Conservation (phyloP, 1,284 basidiomycete species). For the Bondarzewia mesenterica region DNA sequence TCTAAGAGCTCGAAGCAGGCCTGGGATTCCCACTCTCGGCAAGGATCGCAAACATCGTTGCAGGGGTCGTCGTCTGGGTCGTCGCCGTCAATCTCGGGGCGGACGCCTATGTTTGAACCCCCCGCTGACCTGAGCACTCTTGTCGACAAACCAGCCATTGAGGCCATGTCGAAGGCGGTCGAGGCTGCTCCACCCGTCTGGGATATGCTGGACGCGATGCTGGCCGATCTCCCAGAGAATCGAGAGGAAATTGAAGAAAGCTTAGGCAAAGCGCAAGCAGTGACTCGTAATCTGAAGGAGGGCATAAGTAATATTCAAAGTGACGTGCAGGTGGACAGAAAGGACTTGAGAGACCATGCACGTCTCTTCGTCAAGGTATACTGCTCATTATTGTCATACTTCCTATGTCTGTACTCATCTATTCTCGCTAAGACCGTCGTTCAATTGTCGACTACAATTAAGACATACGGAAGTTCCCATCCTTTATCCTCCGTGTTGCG, state of each 20-base stretch:
- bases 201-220: constrained; percentile 58
- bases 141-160: constrained; percentile 62
- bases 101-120: constrained; percentile 17
- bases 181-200: constrained; percentile 67
- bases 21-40: constrained; percentile 40
- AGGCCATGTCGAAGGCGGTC: constrained; percentile 60
- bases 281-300: constrained; percentile 49
- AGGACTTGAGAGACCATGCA: constrained; percentile 58
- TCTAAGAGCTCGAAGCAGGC: constrained; percentile 9
- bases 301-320: constrained; percentile 46
- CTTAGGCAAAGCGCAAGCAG: constrained; percentile 44
- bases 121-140: constrained; percentile 42
- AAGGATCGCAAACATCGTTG: constrained; percentile 50
- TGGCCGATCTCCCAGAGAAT: constrained; percentile 34
- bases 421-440: constrained; percentile 46
- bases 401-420: not conserved
- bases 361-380: constrained; percentile 66
- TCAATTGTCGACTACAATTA: constrained; percentile 58
- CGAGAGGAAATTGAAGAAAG: constrained; percentile 38
- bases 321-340: constrained; percentile 42
- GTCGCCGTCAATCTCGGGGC: constrained; percentile 26
- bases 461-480: constrained; percentile 45
- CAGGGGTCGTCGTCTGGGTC: constrained; percentile 33
- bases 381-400: constrained; percentile 3
- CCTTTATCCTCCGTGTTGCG: constrained; percentile 51